A percentile compares a stretch with the other conserved stretches of the same genome.
phyloP scores from a whole-genome alignment of 441 rosid genomes.

The Populus tomentosa region DNA sequence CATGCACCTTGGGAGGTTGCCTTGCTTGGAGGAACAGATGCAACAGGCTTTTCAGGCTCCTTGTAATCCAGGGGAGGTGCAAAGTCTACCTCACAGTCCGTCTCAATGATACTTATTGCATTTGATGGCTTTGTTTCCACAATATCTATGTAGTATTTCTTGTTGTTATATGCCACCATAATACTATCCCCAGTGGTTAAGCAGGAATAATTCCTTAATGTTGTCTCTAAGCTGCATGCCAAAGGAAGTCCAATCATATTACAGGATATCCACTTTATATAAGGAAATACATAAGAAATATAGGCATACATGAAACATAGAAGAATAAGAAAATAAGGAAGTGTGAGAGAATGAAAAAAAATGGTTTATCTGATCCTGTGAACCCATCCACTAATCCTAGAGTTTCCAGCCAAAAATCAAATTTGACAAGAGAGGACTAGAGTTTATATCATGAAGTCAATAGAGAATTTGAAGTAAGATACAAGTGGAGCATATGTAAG shows the following conservation, averaged over 20 bases:
- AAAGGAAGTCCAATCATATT: not conserved
- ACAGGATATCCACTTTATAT: not conserved
- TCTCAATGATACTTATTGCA: constrained; percentile 83
- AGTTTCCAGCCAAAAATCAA: not conserved
- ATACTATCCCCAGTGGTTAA: constrained; percentile 84
- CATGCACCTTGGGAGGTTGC: constrained; percentile 54
- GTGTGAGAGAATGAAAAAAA: not conserved
- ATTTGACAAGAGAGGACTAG: not conserved
- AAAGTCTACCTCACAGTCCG: constrained; percentile 92
- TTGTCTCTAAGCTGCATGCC: constrained; percentile 69
- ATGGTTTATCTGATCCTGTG: not conserved
- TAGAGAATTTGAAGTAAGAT: not conserved
- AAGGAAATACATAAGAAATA: not conserved
- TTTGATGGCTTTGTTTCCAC: constrained; percentile 73
- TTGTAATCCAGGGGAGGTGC: constrained; percentile 86
- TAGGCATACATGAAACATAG: not conserved
- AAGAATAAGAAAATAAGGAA: not conserved
- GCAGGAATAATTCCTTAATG: constrained; percentile 84
- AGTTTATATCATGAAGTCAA: not conserved
- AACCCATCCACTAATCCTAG: not conserved
- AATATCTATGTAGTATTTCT: constrained; percentile 77
- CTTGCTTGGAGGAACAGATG: constrained; percentile 41
- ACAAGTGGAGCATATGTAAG: not conserved
- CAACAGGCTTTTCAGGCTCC: constrained; percentile 61
- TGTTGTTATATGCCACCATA: constrained; percentile 89